Evolutionary conservation across 805 yeast genomes (phyloP), one percentile per base, ranked within the genome.

Genomic region (Metschnikowia lachancei): DNA sequence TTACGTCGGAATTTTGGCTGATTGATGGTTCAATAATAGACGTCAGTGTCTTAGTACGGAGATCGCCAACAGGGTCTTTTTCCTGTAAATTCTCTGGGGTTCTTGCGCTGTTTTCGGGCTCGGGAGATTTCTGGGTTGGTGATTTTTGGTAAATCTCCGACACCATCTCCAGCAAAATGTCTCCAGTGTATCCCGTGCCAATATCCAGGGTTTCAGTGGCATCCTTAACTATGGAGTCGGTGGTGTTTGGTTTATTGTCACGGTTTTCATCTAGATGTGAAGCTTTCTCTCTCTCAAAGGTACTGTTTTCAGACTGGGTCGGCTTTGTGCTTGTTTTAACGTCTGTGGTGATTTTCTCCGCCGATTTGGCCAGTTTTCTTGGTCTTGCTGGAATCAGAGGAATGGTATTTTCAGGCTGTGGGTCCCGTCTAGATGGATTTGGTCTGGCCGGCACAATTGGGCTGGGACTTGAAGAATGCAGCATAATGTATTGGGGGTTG

Each of bases 301-400:
- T 26, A 26, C 12, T 3, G 11, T 9, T 26, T 7, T 26, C 28
- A 26, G 7, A 3, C 3, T 9, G 11, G 10, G 12, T 10, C 7
- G 11, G 28, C 3, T 26, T 26, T 3, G 12, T 12, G 10, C 3
- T 9, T 3, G 7, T 26, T 12, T 26, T 12, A 9, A 5, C 12
- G 3, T 26, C 28, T 26, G 28, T 8, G 28, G 28, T 9, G 11
- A 12, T 13, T 31, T 19, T 31, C 26, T 30, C 40, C 7, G 31
- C 13, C 6, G 39, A 14, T 34, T 44, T 44, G 20, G 41, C 31
- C 19, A 13, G 35, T 14, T 19, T 36, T 8, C 32, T 22, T 3
- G 49, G 49, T n/a, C 49, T 36, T 4, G 33, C 34, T 12, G 49
- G 49, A 26, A 45, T 33, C 9, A 31, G 26, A 7, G 49, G 49